Conservation (phyloP, 352 stramenopile species). For the Globisporangium emineosum region DNA sequence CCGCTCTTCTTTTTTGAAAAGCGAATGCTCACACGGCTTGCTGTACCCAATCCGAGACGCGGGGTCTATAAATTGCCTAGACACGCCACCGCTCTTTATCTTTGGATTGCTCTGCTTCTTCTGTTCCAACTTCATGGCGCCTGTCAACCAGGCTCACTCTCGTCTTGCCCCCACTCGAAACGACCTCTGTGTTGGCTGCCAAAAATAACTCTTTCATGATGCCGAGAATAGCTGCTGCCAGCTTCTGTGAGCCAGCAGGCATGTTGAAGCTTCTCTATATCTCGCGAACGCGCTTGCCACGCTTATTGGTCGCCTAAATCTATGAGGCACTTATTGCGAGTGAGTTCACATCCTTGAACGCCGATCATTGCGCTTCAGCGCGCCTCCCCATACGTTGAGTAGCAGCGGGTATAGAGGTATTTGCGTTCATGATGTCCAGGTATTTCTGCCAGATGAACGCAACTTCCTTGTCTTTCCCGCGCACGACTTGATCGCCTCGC, state of each 20-base stretch:
- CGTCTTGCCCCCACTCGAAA: constrained; percentile 1
- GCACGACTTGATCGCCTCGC: constrained; percentile 43
- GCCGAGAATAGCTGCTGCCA: neutral
- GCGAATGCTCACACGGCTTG: constrained; percentile 18
- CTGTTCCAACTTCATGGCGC: neutral
- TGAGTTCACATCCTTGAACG: neutral
- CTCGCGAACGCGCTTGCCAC: too few relatives aligned
- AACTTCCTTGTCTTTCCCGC: constrained; percentile 61
- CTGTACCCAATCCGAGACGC: too few relatives aligned
- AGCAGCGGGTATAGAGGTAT: neutral
- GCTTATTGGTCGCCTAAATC: constrained; percentile 4
- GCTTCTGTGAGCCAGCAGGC: neutral
- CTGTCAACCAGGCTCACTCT: neutral
- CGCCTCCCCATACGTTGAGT: neutral
- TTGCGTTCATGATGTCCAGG: constrained; percentile 33
- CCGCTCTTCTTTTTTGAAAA: constrained; percentile 10
- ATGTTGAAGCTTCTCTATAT: neutral
- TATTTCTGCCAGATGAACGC: constrained; percentile 76
- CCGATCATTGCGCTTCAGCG: neutral
- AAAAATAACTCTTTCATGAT: neutral
- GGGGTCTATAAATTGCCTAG: constrained; percentile 4
- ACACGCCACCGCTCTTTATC: neutral
- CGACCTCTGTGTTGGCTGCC: constrained; percentile 2
- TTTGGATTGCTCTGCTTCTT: neutral
- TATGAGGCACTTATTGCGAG: too few relatives aligned